These are phyloP conservation scores for Hyparrhenia diplandra DNA, from an alignment of 176 grass and related monocot genomes.

Conservation along the genomic window DNA sequence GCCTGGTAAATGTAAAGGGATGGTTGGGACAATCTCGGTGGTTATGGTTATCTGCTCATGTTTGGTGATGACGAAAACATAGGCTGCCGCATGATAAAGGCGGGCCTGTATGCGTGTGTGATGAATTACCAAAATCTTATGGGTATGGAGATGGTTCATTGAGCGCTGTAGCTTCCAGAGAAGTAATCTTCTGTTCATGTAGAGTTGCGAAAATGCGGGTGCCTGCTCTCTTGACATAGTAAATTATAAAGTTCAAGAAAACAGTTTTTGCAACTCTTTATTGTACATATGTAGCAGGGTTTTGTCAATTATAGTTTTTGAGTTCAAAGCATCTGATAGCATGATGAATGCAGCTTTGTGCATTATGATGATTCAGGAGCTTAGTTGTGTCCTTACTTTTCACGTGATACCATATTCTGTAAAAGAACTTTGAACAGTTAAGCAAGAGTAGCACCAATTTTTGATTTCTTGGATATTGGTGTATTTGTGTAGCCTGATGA, in stretches of 20 bases:
- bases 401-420: too few relatives aligned
- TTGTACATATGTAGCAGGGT: too few relatives aligned
- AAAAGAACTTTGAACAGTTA: not conserved
- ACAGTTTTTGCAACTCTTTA: too few relatives aligned
- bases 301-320: too few relatives aligned
- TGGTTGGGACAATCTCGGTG: conserved; percentile 7
- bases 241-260: not conserved
- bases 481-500: not conserved
- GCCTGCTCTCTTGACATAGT: too few relatives aligned
- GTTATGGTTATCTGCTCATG: not conserved
- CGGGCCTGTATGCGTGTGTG: not conserved
- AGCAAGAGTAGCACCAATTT: not conserved
- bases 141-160: not conserved
- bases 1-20: conserved; percentile 16
- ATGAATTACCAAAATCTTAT: not conserved
- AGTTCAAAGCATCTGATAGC: too few relatives aligned
- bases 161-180: not conserved
- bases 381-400: not conserved
- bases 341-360: not conserved
- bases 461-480: not conserved
- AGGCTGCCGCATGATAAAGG: not conserved
- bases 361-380: not conserved
- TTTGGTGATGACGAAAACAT: not conserved
- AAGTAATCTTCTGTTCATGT: not conserved
- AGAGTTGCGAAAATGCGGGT: too few relatives aligned